A percentile compares a stretch with the other conserved stretches of the same genome.
Conservation (phyloP, 768 basidiomycete species). For the Boletus subcaerulescens region DNA sequence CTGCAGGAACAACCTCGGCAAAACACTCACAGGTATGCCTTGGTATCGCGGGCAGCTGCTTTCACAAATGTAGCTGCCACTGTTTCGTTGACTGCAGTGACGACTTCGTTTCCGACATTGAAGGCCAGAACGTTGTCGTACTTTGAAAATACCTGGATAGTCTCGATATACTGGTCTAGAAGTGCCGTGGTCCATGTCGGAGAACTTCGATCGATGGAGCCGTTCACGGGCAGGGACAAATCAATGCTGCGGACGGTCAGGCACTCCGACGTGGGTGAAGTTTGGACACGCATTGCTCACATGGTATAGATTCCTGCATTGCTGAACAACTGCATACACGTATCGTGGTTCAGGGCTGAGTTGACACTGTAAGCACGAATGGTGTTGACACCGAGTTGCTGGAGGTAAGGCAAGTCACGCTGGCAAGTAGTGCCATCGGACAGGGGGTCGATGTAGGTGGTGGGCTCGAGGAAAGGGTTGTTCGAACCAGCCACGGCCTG, state of each 20-base stretch:
- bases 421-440: conserved; percentile 62
- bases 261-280: conserved; percentile 1
- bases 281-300: conserved; percentile 42
- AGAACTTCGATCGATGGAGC: conserved; percentile 69
- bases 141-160: conserved; percentile 75
- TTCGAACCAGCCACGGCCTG: conserved; percentile 40
- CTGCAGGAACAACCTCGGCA: not conserved
- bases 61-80: conserved; percentile 77
- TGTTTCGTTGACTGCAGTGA: conserved; percentile 51
- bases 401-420: conserved; percentile 77
- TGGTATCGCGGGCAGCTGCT: conserved; percentile 86
- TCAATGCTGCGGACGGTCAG: conserved; percentile 60
- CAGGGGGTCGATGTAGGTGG: conserved; percentile 78
- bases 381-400: conserved; percentile 74
- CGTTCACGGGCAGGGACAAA: conserved; percentile 79
- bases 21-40: conserved; percentile 71
- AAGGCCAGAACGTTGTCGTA: conserved; percentile 89
- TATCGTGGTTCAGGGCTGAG: conserved; percentile 78
- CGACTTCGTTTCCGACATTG: conserved; percentile 88
- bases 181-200: conserved; percentile 83
- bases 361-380: conserved; percentile 88
- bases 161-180: conserved; percentile 72
- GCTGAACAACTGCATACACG: conserved; percentile 78
- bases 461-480: conserved; percentile 69
- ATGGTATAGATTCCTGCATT: conserved; percentile 85